Base-by-base conservation (phyloP, 257 asterid species). In the Misopates orontium region DNA sequence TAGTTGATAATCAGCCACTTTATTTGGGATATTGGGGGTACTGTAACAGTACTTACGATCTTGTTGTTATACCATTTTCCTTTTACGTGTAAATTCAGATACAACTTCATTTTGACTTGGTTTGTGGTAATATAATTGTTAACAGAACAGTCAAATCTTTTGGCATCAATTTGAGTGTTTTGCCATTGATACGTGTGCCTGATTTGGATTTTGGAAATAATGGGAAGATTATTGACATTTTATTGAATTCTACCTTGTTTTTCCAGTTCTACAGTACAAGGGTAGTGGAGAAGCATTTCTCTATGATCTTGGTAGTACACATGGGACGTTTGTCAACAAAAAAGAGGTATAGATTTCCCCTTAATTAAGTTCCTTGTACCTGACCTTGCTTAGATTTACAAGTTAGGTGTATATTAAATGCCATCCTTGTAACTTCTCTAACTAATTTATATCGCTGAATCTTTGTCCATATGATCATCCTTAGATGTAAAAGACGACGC, bases 241-340 rank as follows among this genome's bases (percentile, higher is more conserved):
- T 20, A 0, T 67, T 62, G 20, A 62, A 68, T 48, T 73, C 25
- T 61, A 41, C 82, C 71, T 41, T 56, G 41, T 73, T 75, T 68
- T 56, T 14, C 67, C 83, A 93, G 99, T 93, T 83, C 87, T 93
- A 73, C 99, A 93, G 87, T 93, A 84, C 82, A 90, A 71, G 78
- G 84, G 91, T 67, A 78, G 66, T 21, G 96, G 90, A 72, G 78
- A 79, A 31, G 92, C 95, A 52, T 90, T 76, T 75, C 78, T 94
- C 57, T 94, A 87, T 76, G 99, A 94, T 83, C 83, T 88, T 70
- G 96, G 89, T 40, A 94, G 99, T 60, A 94, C 97, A 23, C 99
- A 94, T 16, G 99, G 97, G 77, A 90, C 99, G 22, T 90, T 69
- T 62, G 66, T 94, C 66, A 94, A 94, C 84, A 94, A 94, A 78